phyloP scores from a whole-genome alignment of 2,329 filamentous ascomycete species.

The Epichloe uncinata region DNA sequence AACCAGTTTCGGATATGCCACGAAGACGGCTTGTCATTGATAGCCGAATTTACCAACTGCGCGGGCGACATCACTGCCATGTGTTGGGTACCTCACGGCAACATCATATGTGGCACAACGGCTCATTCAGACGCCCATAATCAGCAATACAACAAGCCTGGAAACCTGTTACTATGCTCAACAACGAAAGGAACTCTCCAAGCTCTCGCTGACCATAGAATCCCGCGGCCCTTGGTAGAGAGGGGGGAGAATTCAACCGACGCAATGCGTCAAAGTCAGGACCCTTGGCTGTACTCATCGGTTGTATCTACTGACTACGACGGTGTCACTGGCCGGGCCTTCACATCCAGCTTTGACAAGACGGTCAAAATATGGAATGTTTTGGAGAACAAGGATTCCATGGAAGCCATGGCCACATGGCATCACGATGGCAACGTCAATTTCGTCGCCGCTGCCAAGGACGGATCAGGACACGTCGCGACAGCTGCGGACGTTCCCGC shows the following conservation, averaged over 20 bases:
- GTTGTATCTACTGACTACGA: slow-evolving; percentile 50
- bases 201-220: slow-evolving; percentile 43
- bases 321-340: slow-evolving; percentile 29
- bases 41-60: slow-evolving; percentile 45
- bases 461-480: slow-evolving; percentile 36
- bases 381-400: slow-evolving; percentile 22
- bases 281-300: slow-evolving; percentile 51
- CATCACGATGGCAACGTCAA: slow-evolving; percentile 45
- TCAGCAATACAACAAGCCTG: slow-evolving; percentile 52
- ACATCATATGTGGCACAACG: slow-evolving; percentile 48
- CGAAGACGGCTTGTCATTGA: slow-evolving; percentile 38
- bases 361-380: slow-evolving; percentile 48
- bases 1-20: slow-evolving; percentile 29
- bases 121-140: slow-evolving; percentile 50
- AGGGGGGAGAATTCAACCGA: slow-evolving; percentile 41
- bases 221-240: slow-evolving; percentile 38
- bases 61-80: slow-evolving; percentile 48
- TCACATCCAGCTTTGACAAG: slow-evolving; percentile 48
- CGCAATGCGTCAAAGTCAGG: slow-evolving; percentile 44
- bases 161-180: slow-evolving; percentile 46
- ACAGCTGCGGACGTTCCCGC: slow-evolving; percentile 43
- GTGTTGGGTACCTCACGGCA: slow-evolving; percentile 39
- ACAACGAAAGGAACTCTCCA: slow-evolving; percentile 28
- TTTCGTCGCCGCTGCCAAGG: slow-evolving; percentile 43
- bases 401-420: slow-evolving; percentile 36